phyloP scores from a whole-genome alignment of 2,329 filamentous ascomycete genomes.

The Penicillium aurantiogriseum region DNA sequence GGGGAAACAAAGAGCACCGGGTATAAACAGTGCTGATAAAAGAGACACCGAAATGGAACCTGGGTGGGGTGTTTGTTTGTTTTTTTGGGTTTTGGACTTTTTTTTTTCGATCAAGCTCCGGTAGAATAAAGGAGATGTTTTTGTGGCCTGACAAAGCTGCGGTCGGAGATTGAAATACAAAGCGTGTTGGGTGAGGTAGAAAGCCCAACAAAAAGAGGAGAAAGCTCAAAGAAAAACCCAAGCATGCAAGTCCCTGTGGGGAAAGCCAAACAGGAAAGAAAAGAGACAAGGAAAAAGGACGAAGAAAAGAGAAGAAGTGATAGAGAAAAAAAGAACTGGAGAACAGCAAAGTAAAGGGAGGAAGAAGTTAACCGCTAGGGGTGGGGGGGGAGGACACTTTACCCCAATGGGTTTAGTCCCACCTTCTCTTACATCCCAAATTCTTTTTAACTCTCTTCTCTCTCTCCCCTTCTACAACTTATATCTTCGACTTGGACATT shows the following conservation, averaged over 20 bases:
- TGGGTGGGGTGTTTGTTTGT: not conserved
- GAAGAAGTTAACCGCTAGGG: conserved; percentile 21
- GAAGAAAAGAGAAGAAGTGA: conserved; percentile 11
- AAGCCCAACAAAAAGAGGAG: conserved; percentile 11
- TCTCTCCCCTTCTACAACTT: not conserved
- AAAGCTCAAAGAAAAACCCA: conserved; percentile 10
- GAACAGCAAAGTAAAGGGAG: conserved; percentile 26
- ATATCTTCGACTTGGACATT: not conserved
- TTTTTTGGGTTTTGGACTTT: not conserved
- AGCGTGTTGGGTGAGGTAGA: conserved; percentile 5
- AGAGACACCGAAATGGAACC: conserved; percentile 3
- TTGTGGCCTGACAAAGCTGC: conserved; percentile 4
- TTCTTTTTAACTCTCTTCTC: not conserved
- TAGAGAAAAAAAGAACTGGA: conserved; percentile 16
- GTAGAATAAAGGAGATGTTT: not conserved
- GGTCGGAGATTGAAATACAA: conserved; percentile 11
- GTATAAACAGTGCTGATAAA: conserved; percentile 10
- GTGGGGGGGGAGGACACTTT: conserved; percentile 19
- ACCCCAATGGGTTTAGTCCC: conserved; percentile 22
- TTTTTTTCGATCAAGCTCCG: not conserved
- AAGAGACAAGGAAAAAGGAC: conserved; percentile 23
- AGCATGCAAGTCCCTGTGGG: conserved; percentile 16
- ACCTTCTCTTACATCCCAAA: conserved; percentile 1
- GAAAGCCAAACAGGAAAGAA: conserved; percentile 27
- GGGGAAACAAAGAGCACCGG: conserved; percentile 11